A percentile compares a stretch with the other conserved stretches of the same genome.
Conservation (phyloP, 805 yeast genomes). For the Candida orba region DNA sequence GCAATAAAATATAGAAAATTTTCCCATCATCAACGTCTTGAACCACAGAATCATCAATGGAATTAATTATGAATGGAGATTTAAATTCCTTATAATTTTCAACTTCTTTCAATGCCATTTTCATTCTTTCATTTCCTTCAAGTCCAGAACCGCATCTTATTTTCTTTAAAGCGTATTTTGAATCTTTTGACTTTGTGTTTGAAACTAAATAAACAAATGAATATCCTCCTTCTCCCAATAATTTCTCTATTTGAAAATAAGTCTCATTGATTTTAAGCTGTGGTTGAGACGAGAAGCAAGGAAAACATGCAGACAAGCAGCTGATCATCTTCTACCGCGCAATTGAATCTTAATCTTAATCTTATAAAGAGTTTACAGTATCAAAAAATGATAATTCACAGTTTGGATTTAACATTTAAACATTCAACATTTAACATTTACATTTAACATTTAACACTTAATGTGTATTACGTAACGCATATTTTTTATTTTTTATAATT, state of each 20-base stretch:
- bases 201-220: slow-evolving; percentile 79
- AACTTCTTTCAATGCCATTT: slow-evolving; percentile 69
- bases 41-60: slow-evolving; percentile 63
- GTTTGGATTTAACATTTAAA: no score
- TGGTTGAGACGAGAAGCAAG: slow-evolving; percentile 38
- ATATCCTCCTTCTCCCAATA: slow-evolving; percentile 89
- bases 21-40: slow-evolving; percentile 76
- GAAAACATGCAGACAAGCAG: not conserved
- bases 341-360: not conserved
- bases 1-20: slow-evolving; percentile 71
- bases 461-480: no score
- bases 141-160: slow-evolving; percentile 58
- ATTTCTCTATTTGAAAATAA: slow-evolving; percentile 52
- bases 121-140: slow-evolving; percentile 71
- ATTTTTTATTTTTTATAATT: no score
- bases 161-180: slow-evolving; percentile 70
- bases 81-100: slow-evolving; percentile 66
- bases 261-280: slow-evolving; percentile 54
- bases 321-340: no score
- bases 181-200: slow-evolving; percentile 29
- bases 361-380: no score
- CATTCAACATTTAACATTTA: not conserved
- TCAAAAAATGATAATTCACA: no score
- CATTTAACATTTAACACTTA: not conserved
- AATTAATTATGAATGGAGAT: slow-evolving; percentile 58